phyloP scores from a whole-genome alignment of 768 basidiomycete species.

The Lactifluus rugatus region DNA sequence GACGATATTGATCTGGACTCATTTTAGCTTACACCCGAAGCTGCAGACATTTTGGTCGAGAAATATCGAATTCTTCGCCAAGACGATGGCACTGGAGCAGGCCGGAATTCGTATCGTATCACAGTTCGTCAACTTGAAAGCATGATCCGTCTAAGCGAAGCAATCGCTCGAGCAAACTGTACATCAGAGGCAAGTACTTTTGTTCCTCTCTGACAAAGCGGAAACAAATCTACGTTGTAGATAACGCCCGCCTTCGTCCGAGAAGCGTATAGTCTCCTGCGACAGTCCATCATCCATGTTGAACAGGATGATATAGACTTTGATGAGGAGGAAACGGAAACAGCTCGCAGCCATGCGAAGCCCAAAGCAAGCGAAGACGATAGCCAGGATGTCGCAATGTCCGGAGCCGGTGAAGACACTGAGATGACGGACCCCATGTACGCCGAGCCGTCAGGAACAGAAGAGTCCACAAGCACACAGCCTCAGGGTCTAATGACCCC shows the following conservation, averaged over 20 bases:
- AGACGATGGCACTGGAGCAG: slow-evolving; percentile 83
- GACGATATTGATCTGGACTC: neutral
- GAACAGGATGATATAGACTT: slow-evolving; percentile 98
- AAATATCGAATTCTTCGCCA: slow-evolving; percentile 89
- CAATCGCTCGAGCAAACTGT: slow-evolving; percentile 95
- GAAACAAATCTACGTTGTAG: slow-evolving; percentile 30
- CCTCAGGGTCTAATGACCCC: slow-evolving; percentile 20
- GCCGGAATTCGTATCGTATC: slow-evolving; percentile 90
- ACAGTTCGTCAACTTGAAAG: slow-evolving; percentile 97
- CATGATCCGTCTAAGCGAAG: slow-evolving; percentile 96
- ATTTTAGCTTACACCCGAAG: slow-evolving; percentile 77
- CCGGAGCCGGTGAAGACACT: slow-evolving; percentile 43
- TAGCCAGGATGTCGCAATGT: slow-evolving; percentile 56
- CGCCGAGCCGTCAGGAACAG: slow-evolving; percentile 25
- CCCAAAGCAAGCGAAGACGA: slow-evolving; percentile 34
- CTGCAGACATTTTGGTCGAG: slow-evolving; percentile 87
- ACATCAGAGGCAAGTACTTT: slow-evolving; percentile 61
- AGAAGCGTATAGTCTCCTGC: slow-evolving; percentile 87
- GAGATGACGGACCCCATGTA: slow-evolving; percentile 42
- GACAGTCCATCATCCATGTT: slow-evolving; percentile 98
- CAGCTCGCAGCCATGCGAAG: slow-evolving; percentile 36
- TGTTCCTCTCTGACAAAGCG: neutral
- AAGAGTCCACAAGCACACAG: slow-evolving; percentile 21
- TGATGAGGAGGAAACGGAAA: slow-evolving; percentile 78
- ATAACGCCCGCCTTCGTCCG: slow-evolving; percentile 91